Evolutionary conservation across 2,329 filamentous ascomycete species (phyloP), one percentile per base, ranked within the genome.

Genomic region (Paraconiothyrium brasiliense): DNA sequence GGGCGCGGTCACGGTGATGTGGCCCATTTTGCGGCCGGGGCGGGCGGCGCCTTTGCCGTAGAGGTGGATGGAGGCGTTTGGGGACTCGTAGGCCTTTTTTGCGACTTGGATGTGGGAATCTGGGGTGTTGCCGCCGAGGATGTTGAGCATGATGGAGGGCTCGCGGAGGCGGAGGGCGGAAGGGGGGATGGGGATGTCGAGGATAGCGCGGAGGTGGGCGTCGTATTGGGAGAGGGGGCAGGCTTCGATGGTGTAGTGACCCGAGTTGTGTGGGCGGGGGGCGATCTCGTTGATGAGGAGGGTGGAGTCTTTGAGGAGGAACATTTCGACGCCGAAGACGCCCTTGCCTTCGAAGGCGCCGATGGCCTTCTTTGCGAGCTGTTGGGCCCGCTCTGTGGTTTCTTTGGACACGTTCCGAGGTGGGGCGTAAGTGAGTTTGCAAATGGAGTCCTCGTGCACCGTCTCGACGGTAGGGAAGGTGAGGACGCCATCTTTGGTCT

Each of bases 251-350:
- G 92, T 97, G 80, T 94, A 94, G 80, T 98, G 95, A 0, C 95
- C 95, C 0, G 92, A 96, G 82, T 97, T 97, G 81, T 97, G 94
- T 54, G 88, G 87, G 43, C 92, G 85, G 13, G 92, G 92, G 0
- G 92, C 92, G 65, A 96, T 90, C 80, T 97, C 93, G 78, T 97
- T 97, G 70, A 97, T 86, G 60, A 96, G 81, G 1, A 97, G 84
- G 1, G 83, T 82, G 61, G 85, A 88, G 70, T 95, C 88, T 52
- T 89, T 82, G 11, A 94, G 86, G 3, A 98, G 80, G 80, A 99
- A 99, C 89, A 98, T 92, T 81, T 99, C 95, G 0, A 98, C 94
- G 0, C 94, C 95, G 78, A 97, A 99, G 35, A 97, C 92, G 66
- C 95, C 95, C 64, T 95, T 90, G 55, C 95, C 95, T 82, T 89